Conservation (phyloP, 495 filamentous ascomycete species). For the Echria macrotheca region DNA sequence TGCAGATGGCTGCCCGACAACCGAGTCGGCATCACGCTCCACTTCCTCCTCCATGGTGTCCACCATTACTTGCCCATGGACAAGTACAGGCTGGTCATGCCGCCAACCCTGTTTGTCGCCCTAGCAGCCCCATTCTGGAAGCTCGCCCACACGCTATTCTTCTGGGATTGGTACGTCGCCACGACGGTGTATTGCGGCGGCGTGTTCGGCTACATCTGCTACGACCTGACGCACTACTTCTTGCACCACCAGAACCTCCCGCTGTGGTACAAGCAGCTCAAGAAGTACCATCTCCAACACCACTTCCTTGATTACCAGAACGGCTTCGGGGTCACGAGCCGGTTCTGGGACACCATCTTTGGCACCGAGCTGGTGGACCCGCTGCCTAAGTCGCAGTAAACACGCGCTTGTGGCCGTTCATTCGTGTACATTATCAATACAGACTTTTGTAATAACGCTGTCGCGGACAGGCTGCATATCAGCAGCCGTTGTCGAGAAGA, state of each 20-base stretch:
- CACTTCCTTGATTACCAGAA: slow-evolving; percentile 96
- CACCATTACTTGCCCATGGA: slow-evolving; percentile 99
- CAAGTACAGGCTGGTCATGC: slow-evolving; percentile 94
- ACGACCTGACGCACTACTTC: slow-evolving; percentile 98
- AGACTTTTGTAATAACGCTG: too few relatives aligned
- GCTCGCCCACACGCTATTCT: slow-evolving; percentile 79
- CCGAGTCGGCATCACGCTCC: slow-evolving; percentile 75
- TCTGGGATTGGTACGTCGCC: slow-evolving; percentile 77
- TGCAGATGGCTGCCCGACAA: slow-evolving; percentile 88
- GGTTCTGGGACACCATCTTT: slow-evolving; percentile 93
- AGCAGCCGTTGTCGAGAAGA: too few relatives aligned
- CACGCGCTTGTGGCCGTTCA: too few relatives aligned
- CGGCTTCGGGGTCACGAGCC: slow-evolving; percentile 97
- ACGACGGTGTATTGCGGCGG: slow-evolving; percentile 78
- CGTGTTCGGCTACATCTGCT: slow-evolving; percentile 91
- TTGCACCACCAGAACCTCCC: slow-evolving; percentile 96
- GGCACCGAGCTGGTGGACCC: slow-evolving; percentile 67
- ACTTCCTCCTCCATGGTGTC: slow-evolving; percentile 94
- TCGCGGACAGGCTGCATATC: too few relatives aligned
- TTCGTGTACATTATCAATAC: too few relatives aligned
- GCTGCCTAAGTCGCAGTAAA: slow-evolving; percentile 54
- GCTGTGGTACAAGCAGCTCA: slow-evolving; percentile 77
- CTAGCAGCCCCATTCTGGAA: slow-evolving; percentile 92
- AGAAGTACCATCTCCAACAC: slow-evolving; percentile 95
- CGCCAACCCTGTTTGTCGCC: slow-evolving; percentile 77